phyloP scores from a whole-genome alignment of 345 rosid species.

The Lumnitzera littorea region DNA sequence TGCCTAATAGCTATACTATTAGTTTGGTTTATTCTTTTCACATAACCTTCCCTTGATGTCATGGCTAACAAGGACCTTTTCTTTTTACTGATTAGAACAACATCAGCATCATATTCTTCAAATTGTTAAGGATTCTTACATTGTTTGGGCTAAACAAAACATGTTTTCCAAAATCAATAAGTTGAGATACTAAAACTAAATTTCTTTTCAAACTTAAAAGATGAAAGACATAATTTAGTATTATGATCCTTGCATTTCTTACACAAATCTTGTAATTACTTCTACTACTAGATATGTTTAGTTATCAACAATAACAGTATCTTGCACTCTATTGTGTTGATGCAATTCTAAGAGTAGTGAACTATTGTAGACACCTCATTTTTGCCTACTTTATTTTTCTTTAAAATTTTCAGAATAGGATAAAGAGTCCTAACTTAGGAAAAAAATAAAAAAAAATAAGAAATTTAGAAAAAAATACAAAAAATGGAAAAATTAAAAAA shows the following conservation, averaged over 20 bases:
- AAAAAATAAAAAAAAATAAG: too few relatives aligned
- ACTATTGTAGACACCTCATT: too few relatives aligned
- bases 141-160: conserved; percentile 9
- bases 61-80: conserved; percentile 3
- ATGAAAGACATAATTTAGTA: neutral
- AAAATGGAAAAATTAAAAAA: too few relatives aligned
- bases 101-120: conserved; percentile 7
- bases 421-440: too few relatives aligned
- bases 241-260: neutral
- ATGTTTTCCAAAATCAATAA: conserved; percentile 4
- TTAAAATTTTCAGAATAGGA: too few relatives aligned
- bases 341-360: too few relatives aligned
- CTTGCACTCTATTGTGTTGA: too few relatives aligned
- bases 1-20: neutral
- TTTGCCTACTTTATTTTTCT: too few relatives aligned
- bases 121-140: conserved; percentile 9
- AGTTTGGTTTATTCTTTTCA: conserved; percentile 9
- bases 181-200: conserved; percentile 8
- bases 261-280: neutral
- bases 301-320: too few relatives aligned
- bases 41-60: conserved; percentile 5
- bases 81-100: conserved; percentile 5
- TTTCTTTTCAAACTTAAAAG: conserved; percentile 7
- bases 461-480: too few relatives aligned
- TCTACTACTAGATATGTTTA: neutral